Evolutionary conservation across 352 stramenopile genomes (phyloP), one percentile per base, ranked within the genome.

Genomic region (Phytopythium litorale): DNA sequence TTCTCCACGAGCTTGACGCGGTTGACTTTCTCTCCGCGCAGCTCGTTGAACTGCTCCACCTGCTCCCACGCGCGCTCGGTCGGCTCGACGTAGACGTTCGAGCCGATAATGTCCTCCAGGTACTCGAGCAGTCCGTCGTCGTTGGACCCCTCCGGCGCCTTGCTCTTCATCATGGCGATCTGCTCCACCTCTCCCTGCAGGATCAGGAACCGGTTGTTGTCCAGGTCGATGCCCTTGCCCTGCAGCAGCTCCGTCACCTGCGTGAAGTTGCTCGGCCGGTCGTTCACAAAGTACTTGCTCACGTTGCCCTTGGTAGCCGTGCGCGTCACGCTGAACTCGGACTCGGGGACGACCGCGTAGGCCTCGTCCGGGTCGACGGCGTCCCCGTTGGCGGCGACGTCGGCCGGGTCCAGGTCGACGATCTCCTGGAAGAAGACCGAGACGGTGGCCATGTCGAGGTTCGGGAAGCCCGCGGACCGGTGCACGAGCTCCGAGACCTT

Each of bases 91-190:
- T 98, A 99, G 55, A 98, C 96, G 68, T 99, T 99, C 18, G 84
- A 98, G 62, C 98, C 98, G 64, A 99, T 99, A 48, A 99, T 99
- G 68, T 99, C 98, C 71, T 99, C 98, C 9, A 99, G 72, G 73
- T 99, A 99, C 76, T 99, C 98, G 13, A 99, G 81, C 30, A 99
- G 76, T 21, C 98, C 98, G 56, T 99, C 97, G 64, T 99, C 97
- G 60, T 98, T 91, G 56, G 93, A 80, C 8, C 81, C 78, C 43
- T 84, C 84, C 1, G 91, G 87, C 15, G 90, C 96, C 73, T 99
- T 99, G 75, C 97, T 98, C 63, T 98, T 98, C 98, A 99, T 99
- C 92, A 99, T 99, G 37, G 94, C 96, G 65, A 99, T 99, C 87
- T 99, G 97, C 71, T 99, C 97, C 21, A 96, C 88, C 59, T 95